phyloP scores from a whole-genome alignment of 2,329 filamentous ascomycete genomes.

The Fusarium dimerum region DNA sequence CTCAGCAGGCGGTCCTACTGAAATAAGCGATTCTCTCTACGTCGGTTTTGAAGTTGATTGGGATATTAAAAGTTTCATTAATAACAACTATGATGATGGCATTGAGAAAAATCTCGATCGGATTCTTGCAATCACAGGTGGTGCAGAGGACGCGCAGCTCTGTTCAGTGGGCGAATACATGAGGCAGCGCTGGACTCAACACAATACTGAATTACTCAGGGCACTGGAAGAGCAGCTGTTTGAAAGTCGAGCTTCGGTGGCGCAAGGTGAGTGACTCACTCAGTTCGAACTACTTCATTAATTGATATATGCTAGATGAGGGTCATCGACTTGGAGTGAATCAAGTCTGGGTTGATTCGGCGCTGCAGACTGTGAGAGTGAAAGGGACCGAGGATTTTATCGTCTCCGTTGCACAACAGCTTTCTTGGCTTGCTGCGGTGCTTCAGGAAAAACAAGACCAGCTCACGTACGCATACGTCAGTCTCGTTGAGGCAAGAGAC shows the following conservation, averaged over 20 bases:
- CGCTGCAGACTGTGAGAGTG: neutral
- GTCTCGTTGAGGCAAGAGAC: neutral
- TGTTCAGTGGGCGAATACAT: conserved; percentile 1
- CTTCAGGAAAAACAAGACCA: neutral
- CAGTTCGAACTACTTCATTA: neutral
- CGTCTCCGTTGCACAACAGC: conserved; percentile 1
- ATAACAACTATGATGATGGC: conserved; percentile 1
- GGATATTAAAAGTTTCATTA: neutral
- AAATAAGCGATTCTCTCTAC: neutral
- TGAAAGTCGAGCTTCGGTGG: neutral
- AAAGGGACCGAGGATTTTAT: neutral
- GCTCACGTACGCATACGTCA: neutral
- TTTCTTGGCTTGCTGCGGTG: conserved; percentile 2
- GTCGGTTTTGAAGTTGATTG: neutral
- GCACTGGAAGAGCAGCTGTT: neutral
- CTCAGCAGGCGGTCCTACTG: neutral
- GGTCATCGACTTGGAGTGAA: neutral
- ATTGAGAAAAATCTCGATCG: neutral
- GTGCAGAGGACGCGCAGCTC: neutral
- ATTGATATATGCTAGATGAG: neutral
- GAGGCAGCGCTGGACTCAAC: neutral
- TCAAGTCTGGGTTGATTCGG: neutral
- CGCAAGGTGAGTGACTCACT: neutral
- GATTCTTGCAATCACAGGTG: neutral
- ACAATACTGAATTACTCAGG: neutral